These are phyloP conservation scores for Ceratocystis ficicola DNA, from an alignment of 2,329 filamentous ascomycete genomes.

Conservation along the genomic window DNA sequence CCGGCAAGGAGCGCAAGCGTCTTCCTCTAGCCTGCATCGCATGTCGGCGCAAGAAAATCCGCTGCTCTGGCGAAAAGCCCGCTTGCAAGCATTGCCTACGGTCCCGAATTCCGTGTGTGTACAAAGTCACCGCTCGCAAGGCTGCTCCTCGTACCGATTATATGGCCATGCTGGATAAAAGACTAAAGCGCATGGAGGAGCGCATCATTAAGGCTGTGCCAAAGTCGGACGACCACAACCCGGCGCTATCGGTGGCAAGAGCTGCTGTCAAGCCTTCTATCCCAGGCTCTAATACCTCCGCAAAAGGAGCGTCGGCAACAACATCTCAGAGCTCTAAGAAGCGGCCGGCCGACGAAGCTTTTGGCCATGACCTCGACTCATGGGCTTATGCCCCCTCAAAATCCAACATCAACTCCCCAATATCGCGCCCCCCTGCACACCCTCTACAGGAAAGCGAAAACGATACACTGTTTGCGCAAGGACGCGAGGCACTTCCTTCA, in stretches of 20 bases:
- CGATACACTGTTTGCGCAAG: conserved; percentile 65
- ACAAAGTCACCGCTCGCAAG: conserved; percentile 91
- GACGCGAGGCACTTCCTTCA: conserved; percentile 66
- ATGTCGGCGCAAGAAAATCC: conserved; percentile 92
- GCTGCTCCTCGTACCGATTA: conserved; percentile 92
- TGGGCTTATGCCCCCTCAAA: conserved; percentile 57
- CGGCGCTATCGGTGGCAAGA: conserved; percentile 46
- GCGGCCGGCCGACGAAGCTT: conserved; percentile 74
- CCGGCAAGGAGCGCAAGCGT: conserved; percentile 89
- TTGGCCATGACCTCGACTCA: conserved; percentile 64
- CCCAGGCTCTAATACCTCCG: conserved; percentile 33
- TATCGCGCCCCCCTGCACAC: neutral
- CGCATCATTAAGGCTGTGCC: conserved; percentile 92
- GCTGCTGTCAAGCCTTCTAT: conserved; percentile 74
- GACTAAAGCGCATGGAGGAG: conserved; percentile 93
- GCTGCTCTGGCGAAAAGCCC: conserved; percentile 94
- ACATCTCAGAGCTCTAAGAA: conserved; percentile 57
- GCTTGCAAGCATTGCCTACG: conserved; percentile 92
- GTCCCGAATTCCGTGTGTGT: conserved; percentile 88
- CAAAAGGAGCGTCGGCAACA: conserved; percentile 21
- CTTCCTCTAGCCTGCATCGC: conserved; percentile 90
- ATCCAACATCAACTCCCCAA: conserved; percentile 32
- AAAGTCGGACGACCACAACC: conserved; percentile 56
- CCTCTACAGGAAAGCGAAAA: conserved; percentile 53
- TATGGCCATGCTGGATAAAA: conserved; percentile 97